A percentile compares a stretch with the other conserved stretches of the same genome.
These are phyloP conservation scores for Neopestalotiopsis sp. DNA, from an alignment of 2,329 filamentous ascomycete genomes.

Conservation along the genomic window DNA sequence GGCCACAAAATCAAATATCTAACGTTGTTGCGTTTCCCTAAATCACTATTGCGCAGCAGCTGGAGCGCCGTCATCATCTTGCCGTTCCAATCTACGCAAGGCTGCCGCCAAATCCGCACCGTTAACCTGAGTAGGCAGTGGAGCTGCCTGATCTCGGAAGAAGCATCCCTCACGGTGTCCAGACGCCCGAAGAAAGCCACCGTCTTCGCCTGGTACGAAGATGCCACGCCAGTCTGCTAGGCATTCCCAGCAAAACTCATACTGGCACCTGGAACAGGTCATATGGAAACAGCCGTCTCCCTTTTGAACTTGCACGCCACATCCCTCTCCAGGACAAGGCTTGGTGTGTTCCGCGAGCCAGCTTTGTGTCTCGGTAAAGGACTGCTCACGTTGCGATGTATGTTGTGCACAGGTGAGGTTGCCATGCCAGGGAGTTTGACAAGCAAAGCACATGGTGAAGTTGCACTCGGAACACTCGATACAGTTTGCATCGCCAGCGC, in stretches of 20 bases:
- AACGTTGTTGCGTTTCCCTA: not conserved
- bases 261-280: conserved; percentile 23
- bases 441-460: conserved; percentile 34
- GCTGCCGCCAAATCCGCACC: conserved; percentile 23
- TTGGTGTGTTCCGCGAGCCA: conserved; percentile 33
- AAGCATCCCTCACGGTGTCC: conserved; percentile 27
- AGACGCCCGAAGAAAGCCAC: conserved; percentile 17
- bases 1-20: no score
- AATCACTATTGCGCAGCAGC: not conserved
- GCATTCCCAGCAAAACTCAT: conserved; percentile 37
- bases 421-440: conserved; percentile 33
- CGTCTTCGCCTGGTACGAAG: conserved; percentile 15
- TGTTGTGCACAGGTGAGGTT: conserved; percentile 29
- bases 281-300: conserved; percentile 26
- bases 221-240: conserved; percentile 30
- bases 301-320: conserved; percentile 30
- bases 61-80: not conserved
- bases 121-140: conserved; percentile 22
- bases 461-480: conserved; percentile 31
- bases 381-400: conserved; percentile 16
- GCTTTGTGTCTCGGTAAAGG: conserved; percentile 20
- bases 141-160: conserved; percentile 21
- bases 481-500: conserved; percentile 19
- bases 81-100: conserved; percentile 18
- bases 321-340: conserved; percentile 28